Conservation (phyloP, 2,329 filamentous ascomycete genomes). For the Colletotrichum sublineola region DNA sequence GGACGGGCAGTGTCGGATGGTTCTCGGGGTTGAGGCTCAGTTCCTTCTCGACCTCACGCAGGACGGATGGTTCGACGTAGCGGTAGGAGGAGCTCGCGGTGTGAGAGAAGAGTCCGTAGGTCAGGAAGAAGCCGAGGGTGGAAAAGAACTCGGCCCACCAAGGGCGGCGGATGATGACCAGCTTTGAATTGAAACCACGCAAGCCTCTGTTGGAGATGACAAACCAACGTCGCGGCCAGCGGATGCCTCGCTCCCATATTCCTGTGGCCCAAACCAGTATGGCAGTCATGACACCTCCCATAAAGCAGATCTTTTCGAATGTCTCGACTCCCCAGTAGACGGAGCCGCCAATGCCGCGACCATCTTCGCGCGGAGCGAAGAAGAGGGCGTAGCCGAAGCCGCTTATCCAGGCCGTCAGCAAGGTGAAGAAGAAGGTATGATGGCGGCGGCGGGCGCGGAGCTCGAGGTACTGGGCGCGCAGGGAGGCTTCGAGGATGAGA, state of each 20-base stretch:
- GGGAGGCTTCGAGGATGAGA: constrained; percentile 92
- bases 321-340: constrained; percentile 98
- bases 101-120: constrained; percentile 79
- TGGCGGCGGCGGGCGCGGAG: constrained; percentile 89
- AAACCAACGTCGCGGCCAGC: constrained; percentile 95
- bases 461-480: constrained; percentile 93
- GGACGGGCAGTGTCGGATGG: constrained; percentile 59
- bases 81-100: constrained; percentile 79
- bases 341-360: constrained; percentile 88
- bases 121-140: constrained; percentile 81
- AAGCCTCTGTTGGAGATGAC: constrained; percentile 89
- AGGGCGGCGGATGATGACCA: constrained; percentile 86
- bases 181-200: constrained; percentile 94
- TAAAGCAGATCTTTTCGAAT: constrained; percentile 89
- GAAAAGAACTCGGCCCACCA: constrained; percentile 85
- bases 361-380: constrained; percentile 95
- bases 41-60: constrained; percentile 72
- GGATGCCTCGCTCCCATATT: constrained; percentile 94
- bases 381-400: constrained; percentile 93
- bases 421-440: constrained; percentile 90
- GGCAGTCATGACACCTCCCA: constrained; percentile 89
- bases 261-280: constrained; percentile 93
- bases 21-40: constrained; percentile 61
- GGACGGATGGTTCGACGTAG: constrained; percentile 75
- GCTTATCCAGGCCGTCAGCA: constrained; percentile 83